Evolutionary conservation across 2,329 filamentous ascomycete genomes (phyloP).

Genomic region (Aureobasidium leucospermi): DNA sequence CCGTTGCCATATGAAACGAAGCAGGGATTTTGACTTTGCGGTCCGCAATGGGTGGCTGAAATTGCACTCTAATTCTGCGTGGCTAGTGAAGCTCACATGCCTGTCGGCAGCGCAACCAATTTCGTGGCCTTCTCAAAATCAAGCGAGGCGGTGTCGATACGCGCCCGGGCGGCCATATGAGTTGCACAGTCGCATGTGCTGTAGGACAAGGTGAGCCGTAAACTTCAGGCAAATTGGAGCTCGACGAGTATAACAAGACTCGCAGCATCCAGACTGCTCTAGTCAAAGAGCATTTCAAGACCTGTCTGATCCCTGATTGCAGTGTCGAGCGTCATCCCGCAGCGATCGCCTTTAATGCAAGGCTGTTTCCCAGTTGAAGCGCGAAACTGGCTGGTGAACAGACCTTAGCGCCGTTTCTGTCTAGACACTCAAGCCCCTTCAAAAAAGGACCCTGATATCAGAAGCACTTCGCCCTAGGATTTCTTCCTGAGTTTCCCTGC

Average conservation of each 20-base stretch:
- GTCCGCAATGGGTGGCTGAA: background rate
- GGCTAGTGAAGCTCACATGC: background rate
- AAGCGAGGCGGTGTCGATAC: background rate
- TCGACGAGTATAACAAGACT: background rate
- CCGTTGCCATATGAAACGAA: conserved; percentile 6
- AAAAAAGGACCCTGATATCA: conserved; percentile 10
- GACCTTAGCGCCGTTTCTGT: background rate
- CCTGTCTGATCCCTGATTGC: background rate
- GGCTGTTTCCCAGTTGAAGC: conserved; percentile 5
- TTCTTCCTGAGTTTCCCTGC: background rate
- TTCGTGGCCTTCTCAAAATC: background rate
- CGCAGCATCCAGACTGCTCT: background rate
- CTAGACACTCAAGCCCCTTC: background rate
- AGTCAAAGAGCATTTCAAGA: background rate
- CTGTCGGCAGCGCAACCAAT: background rate
- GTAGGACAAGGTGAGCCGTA: background rate
- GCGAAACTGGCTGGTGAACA: background rate
- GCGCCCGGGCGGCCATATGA: background rate
- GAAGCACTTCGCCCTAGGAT: background rate
- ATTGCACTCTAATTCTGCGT: background rate
- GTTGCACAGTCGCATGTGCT: background rate
- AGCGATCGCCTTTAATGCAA: conserved; percentile 6
- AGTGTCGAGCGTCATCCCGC: background rate
- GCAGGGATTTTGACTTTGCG: conserved; percentile 3
- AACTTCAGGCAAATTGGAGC: background rate